phyloP scores from a whole-genome alignment of 495 filamentous ascomycete genomes.

The Viridothelium virens region DNA sequence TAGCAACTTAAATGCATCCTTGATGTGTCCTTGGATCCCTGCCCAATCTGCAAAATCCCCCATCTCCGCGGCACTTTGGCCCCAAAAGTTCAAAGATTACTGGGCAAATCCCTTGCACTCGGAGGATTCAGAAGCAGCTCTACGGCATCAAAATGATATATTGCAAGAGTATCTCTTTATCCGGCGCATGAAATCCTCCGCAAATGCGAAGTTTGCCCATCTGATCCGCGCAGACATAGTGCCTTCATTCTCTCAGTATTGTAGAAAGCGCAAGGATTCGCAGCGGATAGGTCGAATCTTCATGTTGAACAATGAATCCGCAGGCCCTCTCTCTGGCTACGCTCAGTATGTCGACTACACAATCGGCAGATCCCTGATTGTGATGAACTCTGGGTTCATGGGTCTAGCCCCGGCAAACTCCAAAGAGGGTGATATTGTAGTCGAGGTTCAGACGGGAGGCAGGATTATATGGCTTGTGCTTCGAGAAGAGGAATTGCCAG shows the following conservation, averaged over 20 bases:
- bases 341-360: constrained; percentile 2
- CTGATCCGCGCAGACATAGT: background rate
- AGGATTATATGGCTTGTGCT: background rate
- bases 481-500: background rate
- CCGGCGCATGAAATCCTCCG: background rate
- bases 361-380: background rate
- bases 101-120: background rate
- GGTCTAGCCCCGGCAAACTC: background rate
- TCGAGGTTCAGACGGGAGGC: background rate
- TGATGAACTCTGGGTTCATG: background rate
- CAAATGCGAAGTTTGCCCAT: background rate
- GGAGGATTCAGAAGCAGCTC: background rate
- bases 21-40: background rate
- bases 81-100: background rate
- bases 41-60: background rate
- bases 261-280: background rate
- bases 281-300: background rate
- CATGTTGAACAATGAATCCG: background rate
- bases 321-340: background rate
- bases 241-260: constrained; percentile 1
- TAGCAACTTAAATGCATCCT: background rate
- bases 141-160: background rate
- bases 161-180: background rate
- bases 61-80: constrained; percentile 5
- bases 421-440: background rate